Percentiles rank a stretch among this genome's conserved stretches.
phyloP scores from a whole-genome alignment of 805 yeast genomes.

The Cephaloascus fragrans region DNA sequence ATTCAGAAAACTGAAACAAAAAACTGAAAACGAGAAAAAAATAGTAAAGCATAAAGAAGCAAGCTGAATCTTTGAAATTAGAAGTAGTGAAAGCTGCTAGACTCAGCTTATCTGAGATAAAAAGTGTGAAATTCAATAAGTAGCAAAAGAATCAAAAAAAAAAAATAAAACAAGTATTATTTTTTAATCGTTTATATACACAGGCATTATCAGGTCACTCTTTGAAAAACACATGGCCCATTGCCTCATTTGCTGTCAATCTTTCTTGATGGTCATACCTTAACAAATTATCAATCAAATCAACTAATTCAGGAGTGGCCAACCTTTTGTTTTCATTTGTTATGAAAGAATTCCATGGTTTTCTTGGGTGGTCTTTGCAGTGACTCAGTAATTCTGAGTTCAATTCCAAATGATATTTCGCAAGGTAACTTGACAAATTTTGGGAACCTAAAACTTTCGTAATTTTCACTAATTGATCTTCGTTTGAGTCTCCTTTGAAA shows the following conservation, averaged over 20 bases:
- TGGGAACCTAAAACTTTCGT: constrained; percentile 84
- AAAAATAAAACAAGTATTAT: background rate
- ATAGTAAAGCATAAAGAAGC: too few relatives aligned
- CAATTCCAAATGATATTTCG: constrained; percentile 61
- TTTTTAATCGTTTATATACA: too few relatives aligned
- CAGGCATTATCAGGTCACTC: constrained; percentile 1
- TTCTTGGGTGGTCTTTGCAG: constrained; percentile 59
- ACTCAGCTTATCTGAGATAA: too few relatives aligned
- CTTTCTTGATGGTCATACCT: constrained; percentile 85
- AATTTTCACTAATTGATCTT: constrained; percentile 85
- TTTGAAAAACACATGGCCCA: constrained; percentile 49
- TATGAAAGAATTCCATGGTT: constrained; percentile 80
- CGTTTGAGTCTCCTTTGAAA: constrained; percentile 84
- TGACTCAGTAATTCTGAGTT: constrained; percentile 67
- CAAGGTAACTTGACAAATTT: constrained; percentile 56
- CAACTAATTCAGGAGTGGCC: constrained; percentile 59
- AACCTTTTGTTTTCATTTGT: constrained; percentile 61
- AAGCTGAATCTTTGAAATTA: too few relatives aligned
- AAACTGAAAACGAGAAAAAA: background rate
- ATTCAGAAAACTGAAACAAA: background rate
- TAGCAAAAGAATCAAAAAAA: background rate
- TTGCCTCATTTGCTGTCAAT: constrained; percentile 81
- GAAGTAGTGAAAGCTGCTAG: too few relatives aligned
- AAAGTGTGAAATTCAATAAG: background rate
- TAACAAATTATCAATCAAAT: constrained; percentile 69